These are phyloP conservation scores for Logfia minima DNA, from an alignment of 129 eudicot species.

Conservation along the genomic window DNA sequence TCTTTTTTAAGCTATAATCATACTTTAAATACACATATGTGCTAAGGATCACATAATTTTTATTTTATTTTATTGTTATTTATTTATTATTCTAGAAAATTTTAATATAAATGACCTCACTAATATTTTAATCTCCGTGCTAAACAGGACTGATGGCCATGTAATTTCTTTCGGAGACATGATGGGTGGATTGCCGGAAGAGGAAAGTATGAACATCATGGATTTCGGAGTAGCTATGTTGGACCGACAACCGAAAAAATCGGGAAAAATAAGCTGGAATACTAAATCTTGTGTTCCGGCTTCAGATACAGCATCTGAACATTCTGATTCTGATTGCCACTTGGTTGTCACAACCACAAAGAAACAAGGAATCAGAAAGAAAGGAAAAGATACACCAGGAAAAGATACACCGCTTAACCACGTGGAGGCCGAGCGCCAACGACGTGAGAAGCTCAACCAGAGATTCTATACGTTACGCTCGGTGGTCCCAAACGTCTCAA, in stretches of 20 bases:
- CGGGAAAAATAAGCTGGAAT: not conserved
- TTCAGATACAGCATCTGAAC: conserved; percentile 26
- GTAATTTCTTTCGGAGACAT: conserved; percentile 16
- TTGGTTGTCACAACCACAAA: conserved; percentile 4
- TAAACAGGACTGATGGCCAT: not conserved
- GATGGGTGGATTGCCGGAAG: conserved; percentile 18
- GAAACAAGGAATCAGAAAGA: conserved; percentile 30
- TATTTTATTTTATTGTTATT: too few relatives aligned
- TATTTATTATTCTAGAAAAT: too few relatives aligned
- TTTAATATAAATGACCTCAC: too few relatives aligned
- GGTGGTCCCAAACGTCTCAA: conserved; percentile 71
- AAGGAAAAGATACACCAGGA: conserved; percentile 45
- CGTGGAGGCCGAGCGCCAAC: conserved; percentile 79
- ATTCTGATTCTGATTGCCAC: conserved; percentile 50
- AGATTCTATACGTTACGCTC: conserved; percentile 71
- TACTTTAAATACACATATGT: not conserved
- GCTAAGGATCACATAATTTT: too few relatives aligned
- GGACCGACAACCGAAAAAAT: not conserved
- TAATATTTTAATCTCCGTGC: too few relatives aligned
- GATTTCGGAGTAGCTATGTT: not conserved
- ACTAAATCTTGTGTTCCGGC: not conserved
- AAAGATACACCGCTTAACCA: conserved; percentile 42
- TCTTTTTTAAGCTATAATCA: too few relatives aligned
- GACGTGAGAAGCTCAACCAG: conserved; percentile 73
- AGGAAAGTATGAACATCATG: conserved; percentile 15